Evolutionary conservation across 768 basidiomycete species (phyloP).

Genomic region (Sarcodon aspratus): DNA sequence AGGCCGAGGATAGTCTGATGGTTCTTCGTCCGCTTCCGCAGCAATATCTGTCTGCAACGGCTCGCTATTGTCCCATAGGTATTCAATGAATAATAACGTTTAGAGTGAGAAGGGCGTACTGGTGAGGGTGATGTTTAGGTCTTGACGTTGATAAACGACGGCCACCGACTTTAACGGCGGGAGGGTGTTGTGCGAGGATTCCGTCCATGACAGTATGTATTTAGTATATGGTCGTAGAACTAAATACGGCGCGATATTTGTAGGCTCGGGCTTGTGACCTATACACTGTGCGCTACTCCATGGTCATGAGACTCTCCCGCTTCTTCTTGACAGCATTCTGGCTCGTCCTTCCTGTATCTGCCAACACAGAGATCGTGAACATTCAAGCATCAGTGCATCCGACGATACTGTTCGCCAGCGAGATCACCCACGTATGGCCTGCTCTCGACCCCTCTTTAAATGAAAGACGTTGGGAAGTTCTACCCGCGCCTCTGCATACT

Average conservation of each 20-base stretch:
- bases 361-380: conserved; percentile 60
- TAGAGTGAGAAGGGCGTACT: background rate
- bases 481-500: conserved; percentile 30
- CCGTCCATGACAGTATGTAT: no score
- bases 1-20: background rate
- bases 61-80: background rate
- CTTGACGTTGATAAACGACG: background rate
- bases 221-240: no score
- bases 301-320: background rate
- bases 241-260: no score
- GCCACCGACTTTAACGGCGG: background rate
- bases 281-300: no score
- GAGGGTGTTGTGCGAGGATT: background rate
- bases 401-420: conserved; percentile 14
- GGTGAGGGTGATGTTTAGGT: background rate
- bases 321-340: background rate
- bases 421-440: conserved; percentile 15
- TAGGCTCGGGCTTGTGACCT: no score
- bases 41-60: background rate
- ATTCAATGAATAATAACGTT: background rate
- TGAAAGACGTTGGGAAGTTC: conserved; percentile 25
- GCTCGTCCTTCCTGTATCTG: conserved; percentile 9
- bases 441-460: conserved; percentile 8
- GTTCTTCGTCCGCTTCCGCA: background rate
- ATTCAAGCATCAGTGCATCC: conserved; percentile 25